phyloP scores from a whole-genome alignment of 768 basidiomycete species.

The Tricholoma sp. region DNA sequence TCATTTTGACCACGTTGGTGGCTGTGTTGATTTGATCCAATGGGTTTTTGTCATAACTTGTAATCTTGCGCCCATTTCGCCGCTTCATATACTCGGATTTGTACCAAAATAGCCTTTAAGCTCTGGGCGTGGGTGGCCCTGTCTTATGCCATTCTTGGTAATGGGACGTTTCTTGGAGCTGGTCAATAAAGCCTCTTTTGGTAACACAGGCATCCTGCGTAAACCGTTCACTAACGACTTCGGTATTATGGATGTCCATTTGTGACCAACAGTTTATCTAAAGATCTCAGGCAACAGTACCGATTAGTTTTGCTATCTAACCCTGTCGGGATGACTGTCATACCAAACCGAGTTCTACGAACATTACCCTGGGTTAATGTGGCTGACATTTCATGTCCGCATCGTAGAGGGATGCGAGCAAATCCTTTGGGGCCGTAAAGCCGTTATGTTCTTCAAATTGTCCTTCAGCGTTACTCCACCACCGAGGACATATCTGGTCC shows the following conservation, averaged over 20 bases:
- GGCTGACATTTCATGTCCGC: neutral
- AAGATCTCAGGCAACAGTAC: conserved; percentile 3
- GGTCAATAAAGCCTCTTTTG: neutral
- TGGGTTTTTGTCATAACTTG: neutral
- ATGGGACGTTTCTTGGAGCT: too few relatives aligned
- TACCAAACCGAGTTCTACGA: neutral
- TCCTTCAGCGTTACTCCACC: neutral
- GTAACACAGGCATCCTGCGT: neutral
- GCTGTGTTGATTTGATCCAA: neutral
- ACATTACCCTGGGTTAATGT: neutral
- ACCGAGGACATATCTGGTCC: neutral
- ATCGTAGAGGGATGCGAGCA: neutral
- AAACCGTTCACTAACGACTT: neutral
- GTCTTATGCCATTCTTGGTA: neutral
- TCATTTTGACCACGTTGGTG: conserved; percentile 8
- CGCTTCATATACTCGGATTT: neutral
- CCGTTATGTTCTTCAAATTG: neutral
- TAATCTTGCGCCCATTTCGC: neutral
- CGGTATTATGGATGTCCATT: too few relatives aligned
- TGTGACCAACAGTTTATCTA: conserved; percentile 14
- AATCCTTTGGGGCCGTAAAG: neutral
- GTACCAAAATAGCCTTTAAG: conserved; percentile 19
- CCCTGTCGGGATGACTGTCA: too few relatives aligned
- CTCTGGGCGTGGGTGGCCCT: neutral
- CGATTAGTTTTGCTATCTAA: conserved; percentile 9